phyloP scores from a whole-genome alignment of 768 basidiomycete species.

The Mycena rosella region DNA sequence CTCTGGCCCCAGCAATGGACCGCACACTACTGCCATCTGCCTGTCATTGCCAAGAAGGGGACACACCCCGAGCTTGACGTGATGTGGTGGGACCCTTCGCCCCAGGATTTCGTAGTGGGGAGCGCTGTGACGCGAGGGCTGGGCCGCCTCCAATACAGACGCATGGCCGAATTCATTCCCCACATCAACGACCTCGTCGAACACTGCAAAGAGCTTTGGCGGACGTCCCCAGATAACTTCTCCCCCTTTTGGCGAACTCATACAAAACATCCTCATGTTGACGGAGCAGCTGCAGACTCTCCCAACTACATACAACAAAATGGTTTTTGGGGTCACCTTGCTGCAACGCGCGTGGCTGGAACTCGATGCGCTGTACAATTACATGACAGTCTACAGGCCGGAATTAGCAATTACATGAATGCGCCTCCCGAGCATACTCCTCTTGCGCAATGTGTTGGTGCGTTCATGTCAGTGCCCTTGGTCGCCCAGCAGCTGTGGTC shows the following conservation, averaged over 20 bases:
- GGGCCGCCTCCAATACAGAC: neutral
- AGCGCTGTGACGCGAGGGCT: neutral
- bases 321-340: neutral
- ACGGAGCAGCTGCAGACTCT: constrained; percentile 6
- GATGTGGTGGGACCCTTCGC: neutral
- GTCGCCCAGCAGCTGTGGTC: constrained; percentile 11
- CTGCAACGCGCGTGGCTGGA: constrained; percentile 2
- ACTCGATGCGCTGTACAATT: constrained; percentile 5
- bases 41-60: neutral
- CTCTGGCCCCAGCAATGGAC: constrained; percentile 7
- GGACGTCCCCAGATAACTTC: neutral
- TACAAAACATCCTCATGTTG: neutral
- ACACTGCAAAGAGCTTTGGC: neutral
- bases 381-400: neutral
- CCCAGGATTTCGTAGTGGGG: neutral
- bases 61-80: neutral
- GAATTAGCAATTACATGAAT: neutral
- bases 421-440: too few species aligned
- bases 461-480: neutral
- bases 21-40: neutral
- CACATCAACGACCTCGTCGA: neutral
- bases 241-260: neutral
- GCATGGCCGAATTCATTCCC: neutral
- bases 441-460: neutral
- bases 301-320: constrained; percentile 4